phyloP scores from a whole-genome alignment of 2,329 filamentous ascomycete genomes.

The Onygenales sp. region DNA sequence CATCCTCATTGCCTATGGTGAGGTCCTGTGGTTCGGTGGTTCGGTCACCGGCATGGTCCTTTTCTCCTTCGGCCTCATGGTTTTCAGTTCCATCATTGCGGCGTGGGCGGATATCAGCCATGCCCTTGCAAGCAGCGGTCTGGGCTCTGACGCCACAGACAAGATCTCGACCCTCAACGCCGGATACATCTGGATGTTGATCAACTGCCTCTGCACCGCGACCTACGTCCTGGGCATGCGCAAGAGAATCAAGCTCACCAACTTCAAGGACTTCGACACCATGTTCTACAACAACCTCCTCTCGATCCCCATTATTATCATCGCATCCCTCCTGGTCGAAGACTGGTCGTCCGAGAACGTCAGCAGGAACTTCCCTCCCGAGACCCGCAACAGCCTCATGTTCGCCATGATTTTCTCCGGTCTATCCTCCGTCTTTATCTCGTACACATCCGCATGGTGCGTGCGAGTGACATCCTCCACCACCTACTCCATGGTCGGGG shows the following conservation, averaged over 20 bases:
- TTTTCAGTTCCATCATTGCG: slow-evolving; percentile 84
- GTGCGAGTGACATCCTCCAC: slow-evolving; percentile 95
- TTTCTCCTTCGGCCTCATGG: slow-evolving; percentile 93
- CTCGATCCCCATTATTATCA: slow-evolving; percentile 81
- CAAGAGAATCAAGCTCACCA: slow-evolving; percentile 98
- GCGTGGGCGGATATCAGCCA: slow-evolving; percentile 96
- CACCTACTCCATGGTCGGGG: slow-evolving; percentile 97
- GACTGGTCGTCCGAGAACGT: slow-evolving; percentile 88
- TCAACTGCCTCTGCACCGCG: slow-evolving; percentile 93
- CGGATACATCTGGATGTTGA: slow-evolving; percentile 94
- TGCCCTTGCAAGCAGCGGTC: slow-evolving; percentile 54
- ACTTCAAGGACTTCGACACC: slow-evolving; percentile 99
- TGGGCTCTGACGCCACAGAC: slow-evolving; percentile 52
- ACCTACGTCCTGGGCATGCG: slow-evolving; percentile 87
- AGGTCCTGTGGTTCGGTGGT: slow-evolving; percentile 96
- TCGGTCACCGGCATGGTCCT: slow-evolving; percentile 79
- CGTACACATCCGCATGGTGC: slow-evolving; percentile 99
- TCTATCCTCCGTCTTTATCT: slow-evolving; percentile 90
- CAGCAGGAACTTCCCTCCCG: slow-evolving; percentile 75
- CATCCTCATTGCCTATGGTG: slow-evolving; percentile 95
- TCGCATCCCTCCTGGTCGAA: slow-evolving; percentile 73
- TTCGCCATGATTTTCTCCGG: slow-evolving; percentile 91
- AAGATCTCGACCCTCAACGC: slow-evolving; percentile 85
- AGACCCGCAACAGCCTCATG: slow-evolving; percentile 67
- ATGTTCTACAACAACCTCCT: slow-evolving; percentile 99